Evolutionary conservation across 2,329 filamentous ascomycete genomes (phyloP), one percentile per base, ranked within the genome.

Genomic region (Ramichloridium luteum): DNA sequence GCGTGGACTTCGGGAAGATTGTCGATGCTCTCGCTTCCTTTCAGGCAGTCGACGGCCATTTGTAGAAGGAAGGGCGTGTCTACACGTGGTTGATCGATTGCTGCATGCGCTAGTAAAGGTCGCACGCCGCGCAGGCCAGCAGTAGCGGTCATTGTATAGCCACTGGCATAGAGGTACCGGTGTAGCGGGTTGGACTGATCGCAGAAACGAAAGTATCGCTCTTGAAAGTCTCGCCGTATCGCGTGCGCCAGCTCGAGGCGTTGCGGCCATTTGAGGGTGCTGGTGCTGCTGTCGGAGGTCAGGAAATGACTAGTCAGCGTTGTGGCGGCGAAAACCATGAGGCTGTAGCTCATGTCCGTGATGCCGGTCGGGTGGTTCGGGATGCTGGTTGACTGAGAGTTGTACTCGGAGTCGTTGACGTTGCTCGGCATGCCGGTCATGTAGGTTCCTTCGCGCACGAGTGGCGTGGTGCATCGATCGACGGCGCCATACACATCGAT

Each of bases 31-130:
- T 58, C 54, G 25, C 50, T 50, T 12, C 64, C 49, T 34, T 65
- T 60, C 32, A 70, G 56, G 32, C 61, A 55, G 10, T 62, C 59
- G 11, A 67, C 47, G 4, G 67, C 62, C 5, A 49, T 30, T 16
- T 44, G 32, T 10, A 53, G 36, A 1, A 51, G 41, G 13, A 47
- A 46, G 1, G 47, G 43, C 8, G 37, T 44, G 27, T 51, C 48
- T 3, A 50, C 40, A 9, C 44, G 39, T 1, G 48, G 48, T 4
- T 45, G 45, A 6, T 41, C 34, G 17, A 38, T 42, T 5, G 43
- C 46, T 9, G 41, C 35, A 20, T 48, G 39, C 10, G 34, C 27
- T 25, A 44, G 40, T 30, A 50, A 37, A 2, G 48, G 48, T 18
- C 48, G 36, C 17, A 51, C 38, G 13, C 47, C 48, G 10, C 47